Evolutionary conservation across 1,139 yeast genomes (phyloP).

Genomic region (Eremothecium sinecaudum): DNA sequence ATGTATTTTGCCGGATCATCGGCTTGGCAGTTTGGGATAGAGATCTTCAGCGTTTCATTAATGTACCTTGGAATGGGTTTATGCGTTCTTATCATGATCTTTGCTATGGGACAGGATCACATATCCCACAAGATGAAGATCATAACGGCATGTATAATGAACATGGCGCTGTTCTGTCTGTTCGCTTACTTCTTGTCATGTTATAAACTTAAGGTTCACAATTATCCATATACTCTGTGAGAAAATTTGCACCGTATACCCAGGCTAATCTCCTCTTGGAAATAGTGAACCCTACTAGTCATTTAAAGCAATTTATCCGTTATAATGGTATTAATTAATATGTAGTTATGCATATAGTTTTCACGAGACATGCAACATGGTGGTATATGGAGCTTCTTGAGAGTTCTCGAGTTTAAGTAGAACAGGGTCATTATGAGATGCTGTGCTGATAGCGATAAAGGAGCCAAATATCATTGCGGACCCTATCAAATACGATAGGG

Average conservation of each 20-base stretch:
- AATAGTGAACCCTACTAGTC: too few relatives aligned
- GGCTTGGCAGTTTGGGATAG: slow-evolving; percentile 62
- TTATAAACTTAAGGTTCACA: slow-evolving; percentile 34
- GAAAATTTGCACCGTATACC: too few relatives aligned
- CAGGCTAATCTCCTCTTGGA: too few relatives aligned
- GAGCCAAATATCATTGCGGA: slow-evolving; percentile 74
- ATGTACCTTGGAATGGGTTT: slow-evolving; percentile 41
- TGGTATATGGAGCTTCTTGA: too few relatives aligned
- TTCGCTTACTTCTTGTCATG: slow-evolving; percentile 32
- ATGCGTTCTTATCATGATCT: slow-evolving; percentile 34
- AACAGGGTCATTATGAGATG: slow-evolving; percentile 34
- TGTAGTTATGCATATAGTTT: too few relatives aligned
- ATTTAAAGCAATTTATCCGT: too few relatives aligned
- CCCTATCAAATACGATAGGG: slow-evolving; percentile 60
- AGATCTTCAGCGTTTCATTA: slow-evolving; percentile 43
- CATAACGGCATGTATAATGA: slow-evolving; percentile 18
- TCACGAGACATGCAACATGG: too few relatives aligned
- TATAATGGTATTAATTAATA: too few relatives aligned
- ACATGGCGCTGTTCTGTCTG: slow-evolving; percentile 27
- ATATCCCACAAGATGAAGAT: slow-evolving; percentile 7
- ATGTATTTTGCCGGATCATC: slow-evolving; percentile 54
- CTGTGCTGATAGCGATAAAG: slow-evolving; percentile 71
- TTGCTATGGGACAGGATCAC: slow-evolving; percentile 17
- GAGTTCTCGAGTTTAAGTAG: neutral
- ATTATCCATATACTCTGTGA: slow-evolving; percentile 30